These are phyloP conservation scores for Dendrobium chrysotoxum DNA, from an alignment of 106 monocot genomes.

Conservation along the genomic window DNA sequence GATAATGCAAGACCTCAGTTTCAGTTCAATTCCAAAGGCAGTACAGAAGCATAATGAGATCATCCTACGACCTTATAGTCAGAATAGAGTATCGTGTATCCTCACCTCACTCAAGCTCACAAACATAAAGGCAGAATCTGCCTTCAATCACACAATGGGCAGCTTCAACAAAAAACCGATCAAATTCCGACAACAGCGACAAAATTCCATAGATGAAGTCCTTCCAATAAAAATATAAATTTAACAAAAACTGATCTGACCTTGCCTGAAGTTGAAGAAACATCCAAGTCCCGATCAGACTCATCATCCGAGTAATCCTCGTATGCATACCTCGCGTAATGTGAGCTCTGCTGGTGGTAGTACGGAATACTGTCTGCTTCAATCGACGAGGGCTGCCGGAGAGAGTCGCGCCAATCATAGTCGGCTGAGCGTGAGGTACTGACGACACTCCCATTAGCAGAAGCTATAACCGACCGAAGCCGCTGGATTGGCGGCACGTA, in stretches of 20 bases:
- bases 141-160: neutral
- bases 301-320: slow-evolving; percentile 66
- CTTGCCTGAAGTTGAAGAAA: slow-evolving; percentile 27
- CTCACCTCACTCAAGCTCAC: neutral
- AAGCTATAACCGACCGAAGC: slow-evolving; percentile 64
- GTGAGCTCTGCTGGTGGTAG: slow-evolving; percentile 28
- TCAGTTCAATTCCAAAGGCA: no score
- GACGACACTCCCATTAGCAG: slow-evolving; percentile 40
- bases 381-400: neutral
- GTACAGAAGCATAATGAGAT: neutral
- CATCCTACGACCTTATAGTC: neutral
- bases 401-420: slow-evolving; percentile 26
- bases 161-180: neutral
- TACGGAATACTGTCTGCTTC: slow-evolving; percentile 8
- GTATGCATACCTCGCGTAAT: slow-evolving; percentile 32
- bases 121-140: neutral
- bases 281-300: slow-evolving; percentile 39
- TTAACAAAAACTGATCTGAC: slow-evolving; percentile 6
- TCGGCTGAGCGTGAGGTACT: slow-evolving; percentile 12
- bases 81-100: neutral
- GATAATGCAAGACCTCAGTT: no score
- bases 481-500: slow-evolving; percentile 62
- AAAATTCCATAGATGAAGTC: neutral
- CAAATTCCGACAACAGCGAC: neutral
- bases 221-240: slow-evolving; percentile 1